A percentile compares a stretch with the other conserved stretches of the same genome.
phyloP scores from a whole-genome alignment of 2,329 filamentous ascomycete genomes.

The Cladosporium sp. region DNA sequence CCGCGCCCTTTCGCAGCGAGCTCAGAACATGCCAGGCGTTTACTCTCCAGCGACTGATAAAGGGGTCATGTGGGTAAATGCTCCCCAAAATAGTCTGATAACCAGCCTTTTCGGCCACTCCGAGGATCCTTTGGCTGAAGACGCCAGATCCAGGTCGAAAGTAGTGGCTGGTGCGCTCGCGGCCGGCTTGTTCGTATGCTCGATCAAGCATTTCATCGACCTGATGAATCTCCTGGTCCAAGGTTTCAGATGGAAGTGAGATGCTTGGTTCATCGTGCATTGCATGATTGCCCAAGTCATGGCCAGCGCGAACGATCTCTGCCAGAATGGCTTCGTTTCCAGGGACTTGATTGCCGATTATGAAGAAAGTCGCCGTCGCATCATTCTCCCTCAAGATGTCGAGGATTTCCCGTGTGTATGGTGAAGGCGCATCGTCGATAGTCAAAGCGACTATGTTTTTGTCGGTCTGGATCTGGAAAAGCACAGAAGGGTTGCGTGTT shows the following conservation, averaged over 20 bases:
- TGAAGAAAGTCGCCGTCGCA: conserved; percentile 79
- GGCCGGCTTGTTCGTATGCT: conserved; percentile 48
- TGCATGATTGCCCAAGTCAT: conserved; percentile 75
- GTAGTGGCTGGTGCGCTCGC: conserved; percentile 54
- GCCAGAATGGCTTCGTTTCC: conserved; percentile 48
- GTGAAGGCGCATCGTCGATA: conserved; percentile 79
- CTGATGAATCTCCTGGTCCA: conserved; percentile 59
- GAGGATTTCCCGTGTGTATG: conserved; percentile 67
- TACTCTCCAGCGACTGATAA: conserved; percentile 63
- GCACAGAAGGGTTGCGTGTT: conserved; percentile 69
- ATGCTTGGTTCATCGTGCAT: conserved; percentile 80
- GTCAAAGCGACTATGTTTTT: conserved; percentile 74
- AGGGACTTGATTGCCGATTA: conserved; percentile 73
- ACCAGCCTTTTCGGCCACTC: conserved; percentile 54
- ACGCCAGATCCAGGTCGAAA: conserved; percentile 84
- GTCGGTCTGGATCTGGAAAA: conserved; percentile 63
- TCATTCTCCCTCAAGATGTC: conserved; percentile 59
- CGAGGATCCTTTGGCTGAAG: conserved; percentile 68
- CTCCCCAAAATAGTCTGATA: conserved; percentile 75
- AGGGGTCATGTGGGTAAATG: conserved; percentile 89
- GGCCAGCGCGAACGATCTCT: conserved; percentile 50
- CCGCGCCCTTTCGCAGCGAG: conserved; percentile 70
- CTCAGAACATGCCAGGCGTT: conserved; percentile 79
- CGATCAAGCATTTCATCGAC: conserved; percentile 59
- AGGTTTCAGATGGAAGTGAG: conserved; percentile 53